Percentiles rank a stretch among this genome's conserved stretches.
Conservation (phyloP, 208 protist genomes). For the Trichomonas tenax region DNA sequence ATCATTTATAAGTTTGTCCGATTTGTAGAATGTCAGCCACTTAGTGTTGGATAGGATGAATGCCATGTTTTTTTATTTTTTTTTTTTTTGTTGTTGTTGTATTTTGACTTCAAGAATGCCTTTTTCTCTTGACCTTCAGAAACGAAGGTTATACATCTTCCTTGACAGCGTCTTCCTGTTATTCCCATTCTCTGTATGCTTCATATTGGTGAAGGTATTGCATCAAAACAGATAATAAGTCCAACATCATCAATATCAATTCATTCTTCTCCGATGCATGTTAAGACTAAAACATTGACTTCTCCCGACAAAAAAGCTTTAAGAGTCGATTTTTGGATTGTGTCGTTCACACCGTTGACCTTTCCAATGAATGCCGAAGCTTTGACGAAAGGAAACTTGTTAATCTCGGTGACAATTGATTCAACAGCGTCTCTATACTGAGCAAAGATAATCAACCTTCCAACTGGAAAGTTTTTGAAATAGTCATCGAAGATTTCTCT, state of each 20-base stretch:
- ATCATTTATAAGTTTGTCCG: too few species aligned
- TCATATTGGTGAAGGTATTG: neutral
- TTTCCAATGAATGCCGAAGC: neutral
- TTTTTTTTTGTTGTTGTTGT: neutral
- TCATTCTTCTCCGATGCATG: conserved; percentile 44
- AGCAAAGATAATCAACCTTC: neutral
- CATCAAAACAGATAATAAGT: conserved; percentile 42
- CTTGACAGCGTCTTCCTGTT: conserved; percentile 34
- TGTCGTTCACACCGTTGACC: neutral
- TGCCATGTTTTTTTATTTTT: neutral
- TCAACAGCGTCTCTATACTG: neutral
- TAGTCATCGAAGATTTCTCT: neutral
- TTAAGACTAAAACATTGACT: conserved; percentile 40
- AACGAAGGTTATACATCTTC: neutral
- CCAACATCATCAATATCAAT: conserved; percentile 48
- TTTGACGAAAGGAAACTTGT: neutral
- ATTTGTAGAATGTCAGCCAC: too few species aligned
- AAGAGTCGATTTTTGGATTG: neutral
- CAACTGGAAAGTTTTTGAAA: neutral
- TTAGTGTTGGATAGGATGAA: too few species aligned
- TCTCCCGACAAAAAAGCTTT: conserved; percentile 24
- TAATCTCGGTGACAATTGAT: neutral
- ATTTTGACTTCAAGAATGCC: neutral
- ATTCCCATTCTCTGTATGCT: conserved; percentile 41
- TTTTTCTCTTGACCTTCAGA: conserved; percentile 8